Base-by-base conservation (phyloP, 2,329 filamentous ascomycete species). In the Didymella sp. region DNA sequence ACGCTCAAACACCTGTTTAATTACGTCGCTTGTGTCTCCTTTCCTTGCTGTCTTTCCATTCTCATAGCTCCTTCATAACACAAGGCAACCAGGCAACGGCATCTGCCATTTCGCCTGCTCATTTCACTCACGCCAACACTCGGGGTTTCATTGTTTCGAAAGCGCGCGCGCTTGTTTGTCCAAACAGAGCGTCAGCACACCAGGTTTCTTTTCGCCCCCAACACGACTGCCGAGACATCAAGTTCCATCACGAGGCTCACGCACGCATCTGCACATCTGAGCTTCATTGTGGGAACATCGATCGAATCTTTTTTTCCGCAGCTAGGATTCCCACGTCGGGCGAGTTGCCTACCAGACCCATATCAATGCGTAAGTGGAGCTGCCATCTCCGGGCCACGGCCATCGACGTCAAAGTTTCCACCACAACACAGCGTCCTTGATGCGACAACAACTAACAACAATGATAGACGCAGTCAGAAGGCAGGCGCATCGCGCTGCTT, bases 401-500 rank as follows among this genome's bases (percentile, higher is more conserved):
- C 28, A 38, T 48, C 30, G 38, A 37, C n/a, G 21, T 48, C 38
- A 33, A 52, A 38, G 42, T 31, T 31, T n/a, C 30, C 19, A 40
- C 38, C 24, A 40, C 30, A 48, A 48, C 24, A 48, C 37, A 15
- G 21, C 19, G 40, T 19, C 11, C n/a, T 47, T 11, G 17, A 40
- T 31, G 45, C 55, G 47, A 58, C 52, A 58, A 33, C 56, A 35
- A 50, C 58, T 61, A 28, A 64, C 52, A 7, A 28, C 17, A 28
- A 57, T 55, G 25, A 61, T 67, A 76, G 74, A 76, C 47, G 48
- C 72, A 17, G 70, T 76, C 64, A 69, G 73, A 55, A 71, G 67
- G 37, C 67, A 75, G 51, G 74, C 74, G 51, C 68, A 73, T 66
- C 71, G 72, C 51, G 64, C 69, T 41, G 74, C 74, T n/a, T 74